Base-by-base conservation (phyloP, 2,329 filamentous ascomycete genomes). In the Graphilbum sp. region DNA sequence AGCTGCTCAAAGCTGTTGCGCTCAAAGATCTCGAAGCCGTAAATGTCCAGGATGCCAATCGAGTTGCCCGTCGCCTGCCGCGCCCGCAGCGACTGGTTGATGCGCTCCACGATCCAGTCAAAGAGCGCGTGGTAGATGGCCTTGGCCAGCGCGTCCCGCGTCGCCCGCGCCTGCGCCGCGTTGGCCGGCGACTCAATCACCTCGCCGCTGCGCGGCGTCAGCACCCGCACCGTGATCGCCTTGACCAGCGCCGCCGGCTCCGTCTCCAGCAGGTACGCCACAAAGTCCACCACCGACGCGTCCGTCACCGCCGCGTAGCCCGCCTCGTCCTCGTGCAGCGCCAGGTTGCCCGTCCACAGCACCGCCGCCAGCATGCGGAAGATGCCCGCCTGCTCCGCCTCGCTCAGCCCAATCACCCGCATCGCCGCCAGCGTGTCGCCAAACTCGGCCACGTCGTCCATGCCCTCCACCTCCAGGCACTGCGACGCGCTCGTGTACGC, bases 1-100 rank as follows among this genome's bases (percentile, higher is more conserved):
- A 98, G 73, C 60, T 98, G 90, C 57, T 98, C 90, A 52, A 98
- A 98, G 47, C 84, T 95, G 64, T 98, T 98, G 63, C 88, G 90
- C 56, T 98, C 90, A 49, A 98, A 98, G 48, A 98, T 98, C 55
- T 98, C 90, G 52, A 98, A 98, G 3, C 90, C 90, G 56, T 98
- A 98, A 48, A 98, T 98, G 67, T 98, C 90, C 47, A 98, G 69
- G 53, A 98, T 96, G 53, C 90, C 90, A 48, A 98, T 90, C 3
- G 83, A 83, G 56, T 95, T 90, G 32, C 74, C 64, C 4, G 87
- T 72, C 0, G 73, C 62, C 35, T 83, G 80, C 45, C 77, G 73
- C 17, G 88, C 82, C 55, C 83, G 78, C 43, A 96, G 62, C 5
- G 88, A 94, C 47, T 78, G 72, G 59, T 96, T 96, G 48, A 96